Conservation (phyloP, 1,284 basidiomycete genomes). For the Leccinum fallax region DNA sequence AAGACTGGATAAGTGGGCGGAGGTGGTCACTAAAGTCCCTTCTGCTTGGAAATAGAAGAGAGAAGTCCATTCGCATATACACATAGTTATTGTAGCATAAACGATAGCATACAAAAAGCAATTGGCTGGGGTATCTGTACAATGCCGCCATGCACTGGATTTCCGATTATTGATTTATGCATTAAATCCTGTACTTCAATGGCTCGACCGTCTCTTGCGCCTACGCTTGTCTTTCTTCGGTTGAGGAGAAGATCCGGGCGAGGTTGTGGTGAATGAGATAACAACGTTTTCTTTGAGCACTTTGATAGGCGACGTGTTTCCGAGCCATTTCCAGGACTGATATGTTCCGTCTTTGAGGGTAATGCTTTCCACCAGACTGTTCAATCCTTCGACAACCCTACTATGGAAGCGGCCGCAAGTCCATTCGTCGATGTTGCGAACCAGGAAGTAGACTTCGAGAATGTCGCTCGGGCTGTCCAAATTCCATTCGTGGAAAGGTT, state of each 20-base stretch:
- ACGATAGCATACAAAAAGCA: not conserved
- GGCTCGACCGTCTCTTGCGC: conserved; percentile 32
- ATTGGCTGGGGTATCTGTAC: not conserved
- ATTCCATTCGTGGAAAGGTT: conserved; percentile 51
- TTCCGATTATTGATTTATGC: not conserved
- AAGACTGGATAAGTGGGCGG: conserved; percentile 74
- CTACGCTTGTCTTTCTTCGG: conserved; percentile 35
- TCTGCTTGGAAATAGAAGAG: conserved; percentile 69
- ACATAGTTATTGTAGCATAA: conserved; percentile 16
- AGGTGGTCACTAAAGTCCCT: conserved; percentile 74
- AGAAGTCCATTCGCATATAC: not conserved
- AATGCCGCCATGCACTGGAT: not conserved
- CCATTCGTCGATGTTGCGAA: conserved; percentile 57
- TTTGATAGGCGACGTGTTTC: conserved; percentile 35
- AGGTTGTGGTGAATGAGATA: conserved; percentile 28
- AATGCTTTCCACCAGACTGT: conserved; percentile 39
- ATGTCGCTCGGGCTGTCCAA: conserved; percentile 48
- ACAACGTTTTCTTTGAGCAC: conserved; percentile 38
- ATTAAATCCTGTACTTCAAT: conserved; percentile 11
- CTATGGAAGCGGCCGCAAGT: conserved; percentile 46
- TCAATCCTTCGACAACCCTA: conserved; percentile 43
- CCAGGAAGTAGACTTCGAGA: conserved; percentile 52
- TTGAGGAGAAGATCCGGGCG: conserved; percentile 30
- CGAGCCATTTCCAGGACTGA: conserved; percentile 51
- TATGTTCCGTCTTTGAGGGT: conserved; percentile 36